Percentiles rank a stretch among this genome's conserved stretches.
phyloP scores from a whole-genome alignment of 768 basidiomycete species.

The Botryobasidium botryosum region DNA sequence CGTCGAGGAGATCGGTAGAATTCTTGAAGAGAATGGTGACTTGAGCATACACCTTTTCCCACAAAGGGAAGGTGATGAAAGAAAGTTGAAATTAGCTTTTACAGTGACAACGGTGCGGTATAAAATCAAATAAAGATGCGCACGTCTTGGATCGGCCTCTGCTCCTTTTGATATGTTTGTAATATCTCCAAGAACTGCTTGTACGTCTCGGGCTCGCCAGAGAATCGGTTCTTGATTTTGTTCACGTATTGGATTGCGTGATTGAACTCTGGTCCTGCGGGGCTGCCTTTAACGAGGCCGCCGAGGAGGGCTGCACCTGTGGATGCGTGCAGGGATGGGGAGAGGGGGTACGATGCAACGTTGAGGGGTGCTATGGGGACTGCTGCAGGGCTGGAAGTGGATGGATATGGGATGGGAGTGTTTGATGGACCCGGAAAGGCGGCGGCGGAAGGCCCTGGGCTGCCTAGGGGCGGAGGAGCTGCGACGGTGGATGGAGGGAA shows the following conservation, averaged over 20 bases:
- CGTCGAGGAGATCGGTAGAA: conserved; percentile 55
- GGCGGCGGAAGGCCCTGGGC: neutral
- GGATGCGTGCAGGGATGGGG: neutral
- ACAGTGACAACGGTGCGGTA: conserved; percentile 1
- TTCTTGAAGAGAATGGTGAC: conserved; percentile 70
- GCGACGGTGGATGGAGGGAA: neutral
- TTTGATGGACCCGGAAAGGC: neutral
- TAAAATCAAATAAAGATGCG: conserved; percentile 18
- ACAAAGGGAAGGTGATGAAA: no score
- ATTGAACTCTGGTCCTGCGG: conserved; percentile 43
- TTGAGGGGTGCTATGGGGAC: neutral
- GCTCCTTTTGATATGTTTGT: conserved; percentile 75
- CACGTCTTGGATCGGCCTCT: conserved; percentile 33
- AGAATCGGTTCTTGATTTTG: conserved; percentile 90
- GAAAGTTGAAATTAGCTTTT: conserved; percentile 1
- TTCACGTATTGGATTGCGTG: conserved; percentile 96
- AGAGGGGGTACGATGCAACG: no score
- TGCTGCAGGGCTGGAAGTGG: no score
- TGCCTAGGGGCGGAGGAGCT: neutral
- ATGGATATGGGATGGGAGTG: no score
- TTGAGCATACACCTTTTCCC: conserved; percentile 69
- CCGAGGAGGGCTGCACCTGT: neutral
- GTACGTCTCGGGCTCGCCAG: conserved; percentile 80
- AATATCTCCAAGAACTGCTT: conserved; percentile 80
- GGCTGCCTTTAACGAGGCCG: neutral